These are phyloP conservation scores for Lecanicillium sp. DNA, from an alignment of 2,329 filamentous ascomycete species.

Conservation along the genomic window DNA sequence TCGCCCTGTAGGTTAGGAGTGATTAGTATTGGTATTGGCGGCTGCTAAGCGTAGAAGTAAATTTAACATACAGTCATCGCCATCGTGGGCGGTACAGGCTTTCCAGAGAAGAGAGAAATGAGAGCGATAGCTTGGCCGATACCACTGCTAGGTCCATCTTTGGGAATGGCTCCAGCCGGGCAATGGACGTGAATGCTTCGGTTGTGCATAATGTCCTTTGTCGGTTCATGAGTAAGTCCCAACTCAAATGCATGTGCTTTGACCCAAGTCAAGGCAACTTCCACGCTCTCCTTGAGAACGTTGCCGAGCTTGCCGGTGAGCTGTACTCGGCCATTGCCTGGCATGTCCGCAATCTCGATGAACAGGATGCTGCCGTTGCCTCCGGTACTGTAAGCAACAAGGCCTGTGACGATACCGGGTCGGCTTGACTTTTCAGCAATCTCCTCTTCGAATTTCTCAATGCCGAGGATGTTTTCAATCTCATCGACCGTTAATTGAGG, in stretches of 20 bases:
- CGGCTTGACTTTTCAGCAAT: slow-evolving; percentile 78
- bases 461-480: slow-evolving; percentile 82
- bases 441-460: slow-evolving; percentile 91
- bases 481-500: slow-evolving; percentile 68
- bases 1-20: slow-evolving; percentile 41
- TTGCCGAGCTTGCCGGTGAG: slow-evolving; percentile 94
- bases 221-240: slow-evolving; percentile 69
- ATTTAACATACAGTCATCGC: slow-evolving; percentile 72
- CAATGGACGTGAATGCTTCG: slow-evolving; percentile 94
- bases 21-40: slow-evolving; percentile 14
- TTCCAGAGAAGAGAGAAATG: slow-evolving; percentile 80
- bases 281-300: slow-evolving; percentile 93
- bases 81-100: slow-evolving; percentile 79
- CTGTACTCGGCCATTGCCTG: slow-evolving; percentile 82
- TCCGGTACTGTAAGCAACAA: slow-evolving; percentile 89
- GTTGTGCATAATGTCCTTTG: slow-evolving; percentile 91
- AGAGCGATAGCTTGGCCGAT: slow-evolving; percentile 91
- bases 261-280: slow-evolving; percentile 94
- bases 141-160: slow-evolving; percentile 81
- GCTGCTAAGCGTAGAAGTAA: slow-evolving; percentile 4
- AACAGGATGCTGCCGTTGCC: slow-evolving; percentile 95
- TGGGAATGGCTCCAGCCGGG: slow-evolving; percentile 87
- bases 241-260: slow-evolving; percentile 92
- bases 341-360: slow-evolving; percentile 97
- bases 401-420: slow-evolving; percentile 88